Conservation (phyloP, 164 flowering plant species). For the Stephania yunnanensis region DNA sequence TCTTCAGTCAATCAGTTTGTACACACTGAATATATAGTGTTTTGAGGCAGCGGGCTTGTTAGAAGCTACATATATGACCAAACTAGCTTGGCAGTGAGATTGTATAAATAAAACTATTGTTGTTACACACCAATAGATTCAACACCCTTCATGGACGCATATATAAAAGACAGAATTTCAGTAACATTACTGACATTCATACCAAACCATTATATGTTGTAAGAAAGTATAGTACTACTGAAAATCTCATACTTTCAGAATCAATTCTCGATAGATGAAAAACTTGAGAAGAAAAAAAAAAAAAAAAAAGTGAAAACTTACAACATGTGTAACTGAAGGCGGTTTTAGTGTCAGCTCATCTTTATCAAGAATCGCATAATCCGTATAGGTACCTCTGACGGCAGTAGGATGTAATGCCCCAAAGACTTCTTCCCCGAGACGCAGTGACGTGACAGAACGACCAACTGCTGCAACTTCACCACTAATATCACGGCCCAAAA, state of each 20-base stretch:
- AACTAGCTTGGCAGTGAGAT: too few relatives aligned
- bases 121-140: too few relatives aligned
- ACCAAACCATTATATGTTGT: not conserved
- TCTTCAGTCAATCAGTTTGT: too few relatives aligned
- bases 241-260: not conserved
- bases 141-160: not conserved
- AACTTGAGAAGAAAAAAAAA: not conserved
- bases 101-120: too few relatives aligned
- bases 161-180: not conserved
- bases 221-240: not conserved
- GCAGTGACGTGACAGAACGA: constrained; percentile 51
- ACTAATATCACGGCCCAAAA: constrained; percentile 95
- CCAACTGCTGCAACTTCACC: constrained; percentile 96
- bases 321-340: constrained; percentile 69
- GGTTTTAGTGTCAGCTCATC: constrained; percentile 75
- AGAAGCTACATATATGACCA: too few relatives aligned
- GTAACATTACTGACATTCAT: not conserved
- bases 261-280: not conserved
- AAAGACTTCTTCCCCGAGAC: constrained; percentile 87
- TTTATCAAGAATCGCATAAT: constrained; percentile 80
- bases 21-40: too few relatives aligned
- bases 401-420: constrained; percentile 99
- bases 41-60: too few relatives aligned
- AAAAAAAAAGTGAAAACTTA: constrained; percentile 20
- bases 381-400: constrained; percentile 85